These are phyloP conservation scores for Fusarium subtropicale DNA, from an alignment of 2,329 filamentous ascomycete genomes.

Conservation along the genomic window DNA sequence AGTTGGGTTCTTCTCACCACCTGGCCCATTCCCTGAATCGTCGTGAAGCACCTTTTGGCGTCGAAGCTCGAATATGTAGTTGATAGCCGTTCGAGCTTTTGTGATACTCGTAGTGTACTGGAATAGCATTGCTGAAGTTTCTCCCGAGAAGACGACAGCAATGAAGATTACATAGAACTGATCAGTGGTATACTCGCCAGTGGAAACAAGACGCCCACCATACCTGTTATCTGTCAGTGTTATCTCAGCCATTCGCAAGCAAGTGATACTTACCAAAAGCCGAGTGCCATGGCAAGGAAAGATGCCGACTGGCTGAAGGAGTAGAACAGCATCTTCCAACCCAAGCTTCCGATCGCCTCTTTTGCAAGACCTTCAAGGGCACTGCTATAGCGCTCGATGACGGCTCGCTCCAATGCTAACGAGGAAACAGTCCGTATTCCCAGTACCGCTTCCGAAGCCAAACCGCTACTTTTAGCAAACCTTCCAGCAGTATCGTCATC, in stretches of 20 bases:
- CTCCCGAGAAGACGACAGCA: slow-evolving; percentile 60
- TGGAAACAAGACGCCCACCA: slow-evolving; percentile 55
- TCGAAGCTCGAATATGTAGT: slow-evolving; percentile 61
- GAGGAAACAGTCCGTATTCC: slow-evolving; percentile 63
- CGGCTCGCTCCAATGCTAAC: slow-evolving; percentile 58
- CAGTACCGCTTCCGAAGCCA: slow-evolving; percentile 63
- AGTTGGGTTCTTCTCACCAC: slow-evolving; percentile 4
- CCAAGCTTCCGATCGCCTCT: slow-evolving; percentile 48
- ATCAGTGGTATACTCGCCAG: slow-evolving; percentile 59
- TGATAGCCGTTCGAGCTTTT: slow-evolving; percentile 60
- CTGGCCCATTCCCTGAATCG: slow-evolving; percentile 40
- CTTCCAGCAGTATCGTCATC: slow-evolving; percentile 57
- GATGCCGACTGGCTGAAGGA: slow-evolving; percentile 56
- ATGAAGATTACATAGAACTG: slow-evolving; percentile 65
- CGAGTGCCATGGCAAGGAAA: slow-evolving; percentile 54
- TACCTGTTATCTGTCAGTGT: slow-evolving; percentile 46
- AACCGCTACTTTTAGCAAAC: slow-evolving; percentile 60
- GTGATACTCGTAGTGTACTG: slow-evolving; percentile 64
- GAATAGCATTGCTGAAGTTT: slow-evolving; percentile 57
- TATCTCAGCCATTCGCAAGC: background rate
- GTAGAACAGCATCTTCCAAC: slow-evolving; percentile 57
- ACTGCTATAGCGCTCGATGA: slow-evolving; percentile 53
- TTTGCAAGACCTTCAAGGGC: slow-evolving; percentile 50
- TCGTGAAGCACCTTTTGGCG: slow-evolving; percentile 49
- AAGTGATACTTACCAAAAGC: slow-evolving; percentile 51